A percentile compares a stretch with the other conserved stretches of the same genome.
Evolutionary conservation across 2,329 filamentous ascomycete species (phyloP).

Genomic region (Scedosporium dehoogii): DNA sequence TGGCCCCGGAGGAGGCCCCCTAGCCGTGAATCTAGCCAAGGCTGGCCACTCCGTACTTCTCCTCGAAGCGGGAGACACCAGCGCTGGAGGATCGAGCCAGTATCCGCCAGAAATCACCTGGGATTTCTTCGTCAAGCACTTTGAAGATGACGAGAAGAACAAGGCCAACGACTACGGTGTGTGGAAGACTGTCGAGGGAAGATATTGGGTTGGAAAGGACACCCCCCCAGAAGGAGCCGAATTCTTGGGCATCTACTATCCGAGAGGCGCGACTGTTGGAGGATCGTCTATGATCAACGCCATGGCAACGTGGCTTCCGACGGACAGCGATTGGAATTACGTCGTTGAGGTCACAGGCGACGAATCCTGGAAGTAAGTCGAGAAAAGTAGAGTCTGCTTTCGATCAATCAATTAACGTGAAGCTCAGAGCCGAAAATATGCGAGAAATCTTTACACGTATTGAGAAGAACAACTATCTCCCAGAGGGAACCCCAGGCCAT

Average conservation of each 20-base stretch:
- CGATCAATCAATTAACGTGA: not conserved
- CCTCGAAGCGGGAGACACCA: constrained; percentile 41
- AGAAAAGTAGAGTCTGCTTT: too few relatives aligned
- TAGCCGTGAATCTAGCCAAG: constrained; percentile 43
- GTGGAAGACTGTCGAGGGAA: constrained; percentile 24
- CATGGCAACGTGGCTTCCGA: constrained; percentile 26
- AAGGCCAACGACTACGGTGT: constrained; percentile 40
- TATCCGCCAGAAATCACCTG: constrained; percentile 25
- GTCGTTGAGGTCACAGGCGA: constrained; percentile 32
- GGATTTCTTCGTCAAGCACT: constrained; percentile 55
- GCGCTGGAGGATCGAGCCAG: not conserved
- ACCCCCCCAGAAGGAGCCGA: constrained; percentile 18
- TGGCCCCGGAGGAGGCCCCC: constrained; percentile 42
- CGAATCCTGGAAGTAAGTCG: constrained; percentile 22
- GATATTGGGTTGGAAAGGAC: constrained; percentile 16
- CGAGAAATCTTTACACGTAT: constrained; percentile 28
- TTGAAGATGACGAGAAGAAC: constrained; percentile 35
- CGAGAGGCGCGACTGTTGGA: constrained; percentile 12
- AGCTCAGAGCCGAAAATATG: constrained; percentile 23
- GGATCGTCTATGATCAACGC: constrained; percentile 26
- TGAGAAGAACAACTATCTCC: constrained; percentile 31
- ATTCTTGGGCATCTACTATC: constrained; percentile 25
- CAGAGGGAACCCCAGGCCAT: constrained; percentile 25
- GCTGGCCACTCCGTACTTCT: constrained; percentile 47
- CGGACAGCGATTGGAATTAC: constrained; percentile 29